These are phyloP conservation scores for Skeletonema costatum DNA, from an alignment of 108 stramenopile genomes.

Conservation along the genomic window DNA sequence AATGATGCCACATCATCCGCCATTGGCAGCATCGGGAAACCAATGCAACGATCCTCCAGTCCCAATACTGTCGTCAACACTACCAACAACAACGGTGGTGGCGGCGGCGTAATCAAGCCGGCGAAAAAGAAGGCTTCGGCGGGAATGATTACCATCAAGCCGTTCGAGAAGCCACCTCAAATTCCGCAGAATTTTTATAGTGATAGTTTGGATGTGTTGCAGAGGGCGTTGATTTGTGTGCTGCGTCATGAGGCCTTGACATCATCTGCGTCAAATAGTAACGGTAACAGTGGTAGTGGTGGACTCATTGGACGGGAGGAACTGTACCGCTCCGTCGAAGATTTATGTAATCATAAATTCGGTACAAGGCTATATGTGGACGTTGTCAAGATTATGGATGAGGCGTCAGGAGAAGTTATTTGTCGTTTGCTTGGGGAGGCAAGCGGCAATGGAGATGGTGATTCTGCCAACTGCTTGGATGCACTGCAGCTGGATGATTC, in stretches of 20 bases:
- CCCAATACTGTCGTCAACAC: constrained; percentile 14
- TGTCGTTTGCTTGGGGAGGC: constrained; percentile 9
- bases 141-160: constrained; percentile 66
- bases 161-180: constrained; percentile 75
- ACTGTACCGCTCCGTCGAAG: constrained; percentile 72
- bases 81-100: neutral
- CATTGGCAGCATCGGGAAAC: neutral
- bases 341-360: constrained; percentile 71
- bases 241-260: constrained; percentile 16
- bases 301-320: constrained; percentile 48
- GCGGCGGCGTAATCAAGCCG: neutral
- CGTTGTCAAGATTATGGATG: constrained; percentile 52
- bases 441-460: constrained; percentile 27
- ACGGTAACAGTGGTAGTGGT: neutral
- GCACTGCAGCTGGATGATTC: constrained; percentile 6
- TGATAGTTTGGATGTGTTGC: constrained; percentile 43
- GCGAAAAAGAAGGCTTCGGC: neutral
- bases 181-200: constrained; percentile 78
- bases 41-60: constrained; percentile 5
- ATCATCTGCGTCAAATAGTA: neutral
- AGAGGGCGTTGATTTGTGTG: constrained; percentile 49
- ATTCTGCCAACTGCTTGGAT: constrained; percentile 49
- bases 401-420: constrained; percentile 52
- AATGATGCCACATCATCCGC: neutral
- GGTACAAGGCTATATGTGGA: constrained; percentile 72